A percentile compares a stretch with the other conserved stretches of the same genome.
phyloP scores from a whole-genome alignment of 2,329 filamentous ascomycete species.

The Epichloe bromicola region DNA sequence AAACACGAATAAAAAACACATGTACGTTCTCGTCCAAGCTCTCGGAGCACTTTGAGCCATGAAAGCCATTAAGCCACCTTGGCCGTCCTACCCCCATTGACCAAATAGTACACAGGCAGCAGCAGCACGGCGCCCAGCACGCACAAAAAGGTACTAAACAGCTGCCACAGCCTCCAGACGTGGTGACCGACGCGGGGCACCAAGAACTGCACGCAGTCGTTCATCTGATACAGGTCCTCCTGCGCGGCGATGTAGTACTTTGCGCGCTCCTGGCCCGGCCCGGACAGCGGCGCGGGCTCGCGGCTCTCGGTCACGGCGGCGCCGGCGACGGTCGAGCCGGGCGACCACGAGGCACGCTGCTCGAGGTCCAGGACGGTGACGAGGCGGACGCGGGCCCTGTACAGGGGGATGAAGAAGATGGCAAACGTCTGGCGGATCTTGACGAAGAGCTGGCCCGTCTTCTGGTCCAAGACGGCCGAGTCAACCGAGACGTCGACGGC shows the following conservation, averaged over 20 bases:
- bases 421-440: conserved; percentile 62
- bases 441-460: conserved; percentile 56
- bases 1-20: too few species aligned
- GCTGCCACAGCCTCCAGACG: conserved; percentile 46
- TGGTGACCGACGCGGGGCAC: conserved; percentile 43
- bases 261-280: conserved; percentile 11
- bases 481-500: conserved; percentile 55
- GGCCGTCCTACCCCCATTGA: conserved; percentile 13
- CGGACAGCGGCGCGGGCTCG: conserved; percentile 7
- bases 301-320: conserved; percentile 8
- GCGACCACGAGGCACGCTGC: conserved; percentile 19
- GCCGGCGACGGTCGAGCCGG: too few species aligned
- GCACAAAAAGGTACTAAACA: conserved; percentile 52
- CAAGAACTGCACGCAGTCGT: conserved; percentile 63
- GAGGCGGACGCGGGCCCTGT: conserved; percentile 53
- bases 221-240: conserved; percentile 70
- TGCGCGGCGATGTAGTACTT: conserved; percentile 62
- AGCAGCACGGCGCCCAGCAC: conserved; percentile 39
- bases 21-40: too few species aligned
- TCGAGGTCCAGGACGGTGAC: conserved; percentile 54
- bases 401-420: conserved; percentile 66
- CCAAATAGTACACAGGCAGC: conserved; percentile 20
- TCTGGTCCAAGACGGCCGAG: conserved; percentile 51
- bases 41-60: too few species aligned
- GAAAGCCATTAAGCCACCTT: conserved; percentile 3